Evolutionary conservation across 2,329 filamentous ascomycete genomes (phyloP).

Genomic region (Pseudopyrenochaeta lycopersici): DNA sequence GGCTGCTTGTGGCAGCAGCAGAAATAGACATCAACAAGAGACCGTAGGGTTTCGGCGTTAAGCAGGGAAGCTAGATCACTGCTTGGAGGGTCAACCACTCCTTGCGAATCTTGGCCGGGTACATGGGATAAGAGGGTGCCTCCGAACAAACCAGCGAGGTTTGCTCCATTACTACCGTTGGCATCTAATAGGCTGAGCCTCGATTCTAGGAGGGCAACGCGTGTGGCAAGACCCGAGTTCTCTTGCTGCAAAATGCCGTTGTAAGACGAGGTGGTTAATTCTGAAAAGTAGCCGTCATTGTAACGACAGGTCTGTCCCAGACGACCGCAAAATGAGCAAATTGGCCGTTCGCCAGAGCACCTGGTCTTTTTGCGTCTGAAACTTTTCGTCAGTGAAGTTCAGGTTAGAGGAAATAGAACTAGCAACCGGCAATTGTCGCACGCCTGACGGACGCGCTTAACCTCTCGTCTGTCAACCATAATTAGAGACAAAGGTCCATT

Average conservation of each 20-base stretch:
- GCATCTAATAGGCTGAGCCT: constrained; percentile 5
- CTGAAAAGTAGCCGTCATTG: background rate
- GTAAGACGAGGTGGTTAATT: background rate
- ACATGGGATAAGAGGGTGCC: too few species aligned
- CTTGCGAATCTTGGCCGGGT: background rate
- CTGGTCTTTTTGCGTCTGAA: background rate
- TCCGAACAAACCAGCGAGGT: background rate
- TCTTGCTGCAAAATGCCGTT: background rate
- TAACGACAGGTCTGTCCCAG: background rate
- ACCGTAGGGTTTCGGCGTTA: constrained; percentile 1
- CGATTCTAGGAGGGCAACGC: constrained; percentile 8
- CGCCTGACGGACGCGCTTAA: background rate
- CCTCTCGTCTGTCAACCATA: background rate
- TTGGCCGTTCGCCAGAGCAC: background rate
- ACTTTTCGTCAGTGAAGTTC: too few species aligned
- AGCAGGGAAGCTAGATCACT: background rate
- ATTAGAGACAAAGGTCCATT: too few species aligned
- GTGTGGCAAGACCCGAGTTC: constrained; percentile 4
- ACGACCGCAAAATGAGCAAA: background rate
- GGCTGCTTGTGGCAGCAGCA: constrained; percentile 49
- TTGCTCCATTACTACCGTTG: background rate
- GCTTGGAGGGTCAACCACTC: background rate
- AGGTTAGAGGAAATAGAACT: too few species aligned
- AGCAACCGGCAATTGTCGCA: background rate
- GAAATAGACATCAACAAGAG: constrained; percentile 42